A percentile compares a stretch with the other conserved stretches of the same genome.
phyloP scores from a whole-genome alignment of 768 basidiomycete species.

The Exidia glandulosa region DNA sequence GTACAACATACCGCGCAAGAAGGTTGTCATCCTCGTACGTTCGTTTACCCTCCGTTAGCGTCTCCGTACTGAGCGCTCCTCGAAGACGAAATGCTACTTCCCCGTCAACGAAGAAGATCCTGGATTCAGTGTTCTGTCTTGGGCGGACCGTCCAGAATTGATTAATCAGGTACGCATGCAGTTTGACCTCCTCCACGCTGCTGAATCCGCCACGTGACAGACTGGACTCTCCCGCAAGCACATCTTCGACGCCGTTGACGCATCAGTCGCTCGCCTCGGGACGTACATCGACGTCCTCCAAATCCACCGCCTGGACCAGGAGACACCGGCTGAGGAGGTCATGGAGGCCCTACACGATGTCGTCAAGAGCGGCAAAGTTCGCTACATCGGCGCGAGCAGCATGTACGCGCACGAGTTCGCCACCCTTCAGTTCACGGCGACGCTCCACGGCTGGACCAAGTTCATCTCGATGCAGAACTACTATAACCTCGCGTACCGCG shows the following conservation, averaged over 20 bases:
- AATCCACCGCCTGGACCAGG: constrained; percentile 31
- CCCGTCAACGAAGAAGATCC: constrained; percentile 1
- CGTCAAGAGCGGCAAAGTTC: constrained; percentile 36
- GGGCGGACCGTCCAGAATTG: constrained; percentile 9
- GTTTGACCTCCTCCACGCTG: constrained; percentile 20
- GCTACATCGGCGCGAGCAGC: constrained; percentile 39
- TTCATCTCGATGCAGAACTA: constrained; percentile 68
- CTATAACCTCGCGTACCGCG: constrained; percentile 48
- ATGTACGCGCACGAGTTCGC: constrained; percentile 35
- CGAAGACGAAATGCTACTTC: neutral
- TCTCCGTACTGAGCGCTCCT: neutral
- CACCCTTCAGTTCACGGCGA: constrained; percentile 7
- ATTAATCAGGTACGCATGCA: constrained; percentile 22
- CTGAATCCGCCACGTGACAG: neutral
- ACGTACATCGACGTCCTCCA: constrained; percentile 36
- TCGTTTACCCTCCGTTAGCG: neutral
- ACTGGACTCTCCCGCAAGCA: constrained; percentile 15
- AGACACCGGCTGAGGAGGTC: constrained; percentile 30
- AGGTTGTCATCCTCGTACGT: constrained; percentile 5
- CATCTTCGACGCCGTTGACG: constrained; percentile 27
- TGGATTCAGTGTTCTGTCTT: neutral
- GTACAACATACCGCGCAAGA: constrained; percentile 8
- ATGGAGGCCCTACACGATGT: constrained; percentile 43
- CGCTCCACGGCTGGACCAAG: constrained; percentile 12
- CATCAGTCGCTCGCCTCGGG: constrained; percentile 24